A percentile compares a stretch with the other conserved stretches of the same genome.
phyloP scores from a whole-genome alignment of 169 alveolate genomes.

The Cryptosporidium meleagridis region DNA sequence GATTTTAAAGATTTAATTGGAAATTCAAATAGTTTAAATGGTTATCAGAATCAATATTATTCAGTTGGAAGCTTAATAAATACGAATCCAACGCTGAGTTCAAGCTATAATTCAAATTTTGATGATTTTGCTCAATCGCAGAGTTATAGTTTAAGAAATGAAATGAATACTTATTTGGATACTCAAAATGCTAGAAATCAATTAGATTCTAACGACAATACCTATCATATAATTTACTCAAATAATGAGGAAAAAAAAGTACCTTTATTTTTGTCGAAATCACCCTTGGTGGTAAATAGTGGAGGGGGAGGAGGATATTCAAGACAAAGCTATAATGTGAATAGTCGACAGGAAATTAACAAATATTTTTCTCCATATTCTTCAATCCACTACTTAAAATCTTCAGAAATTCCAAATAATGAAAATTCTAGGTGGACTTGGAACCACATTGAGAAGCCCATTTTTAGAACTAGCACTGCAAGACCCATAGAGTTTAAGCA shows the following conservation, averaged over 20 bases:
- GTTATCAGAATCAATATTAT: background rate
- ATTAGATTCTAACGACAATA: background rate
- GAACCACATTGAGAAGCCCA: constrained; percentile 62
- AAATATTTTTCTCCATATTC: constrained; percentile 67
- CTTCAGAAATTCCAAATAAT: background rate
- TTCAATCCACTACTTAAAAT: constrained; percentile 37
- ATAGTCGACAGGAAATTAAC: constrained; percentile 9
- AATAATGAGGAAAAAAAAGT: constrained; percentile 7
- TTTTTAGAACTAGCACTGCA: constrained; percentile 41
- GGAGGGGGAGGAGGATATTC: background rate
- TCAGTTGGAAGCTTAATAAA: background rate
- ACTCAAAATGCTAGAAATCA: background rate
- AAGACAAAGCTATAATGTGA: background rate
- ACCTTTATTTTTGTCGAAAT: constrained; percentile 14
- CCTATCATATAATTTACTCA: background rate
- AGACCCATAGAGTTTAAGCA: constrained; percentile 43
- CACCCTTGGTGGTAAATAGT: background rate
- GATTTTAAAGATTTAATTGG: background rate
- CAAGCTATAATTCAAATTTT: background rate
- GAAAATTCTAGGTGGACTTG: constrained; percentile 42
- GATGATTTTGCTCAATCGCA: background rate
- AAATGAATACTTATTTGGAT: background rate
- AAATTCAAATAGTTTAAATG: background rate
- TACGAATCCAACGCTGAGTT: background rate
- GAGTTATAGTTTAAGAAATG: background rate